Conservation (phyloP, 805 yeast genomes). For the Diddensiella transvaalensis region DNA sequence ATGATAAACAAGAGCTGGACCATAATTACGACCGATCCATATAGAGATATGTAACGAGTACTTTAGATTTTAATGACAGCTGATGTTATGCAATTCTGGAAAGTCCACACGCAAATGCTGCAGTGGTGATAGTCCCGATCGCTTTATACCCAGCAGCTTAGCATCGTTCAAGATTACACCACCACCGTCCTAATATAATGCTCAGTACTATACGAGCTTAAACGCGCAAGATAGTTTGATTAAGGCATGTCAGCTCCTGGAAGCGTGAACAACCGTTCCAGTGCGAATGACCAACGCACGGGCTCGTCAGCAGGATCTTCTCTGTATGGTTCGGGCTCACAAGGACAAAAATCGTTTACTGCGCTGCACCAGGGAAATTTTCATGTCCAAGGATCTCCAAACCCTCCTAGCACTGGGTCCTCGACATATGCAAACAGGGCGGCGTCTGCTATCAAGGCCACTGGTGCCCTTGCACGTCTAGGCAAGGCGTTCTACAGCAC, state of each 20-base stretch:
- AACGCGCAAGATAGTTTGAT: background rate
- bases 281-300: background rate
- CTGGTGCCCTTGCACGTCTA: slow-evolving; percentile 24
- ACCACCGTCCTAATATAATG: too few species aligned
- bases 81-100: too few species aligned
- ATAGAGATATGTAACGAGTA: too few species aligned
- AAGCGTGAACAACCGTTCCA: background rate
- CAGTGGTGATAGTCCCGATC: too few species aligned
- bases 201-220: too few species aligned
- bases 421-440: slow-evolving; percentile 19
- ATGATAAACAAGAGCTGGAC: slow-evolving; percentile 24
- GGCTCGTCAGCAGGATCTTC: background rate
- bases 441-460: slow-evolving; percentile 21
- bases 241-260: slow-evolving; percentile 1
- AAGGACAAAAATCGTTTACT: background rate
- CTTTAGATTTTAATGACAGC: too few species aligned
- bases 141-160: too few species aligned
- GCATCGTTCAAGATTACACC: too few species aligned
- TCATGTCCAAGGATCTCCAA: slow-evolving; percentile 4
- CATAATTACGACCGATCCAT: too few species aligned
- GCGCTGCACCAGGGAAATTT: background rate
- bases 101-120: too few species aligned
- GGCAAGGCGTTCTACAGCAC: slow-evolving; percentile 26
- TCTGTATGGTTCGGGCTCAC: background rate
- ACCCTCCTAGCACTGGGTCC: slow-evolving; percentile 2